These are phyloP conservation scores for Periglandula ipomoeae DNA, from an alignment of 2,329 filamentous ascomycete genomes.

Conservation along the genomic window DNA sequence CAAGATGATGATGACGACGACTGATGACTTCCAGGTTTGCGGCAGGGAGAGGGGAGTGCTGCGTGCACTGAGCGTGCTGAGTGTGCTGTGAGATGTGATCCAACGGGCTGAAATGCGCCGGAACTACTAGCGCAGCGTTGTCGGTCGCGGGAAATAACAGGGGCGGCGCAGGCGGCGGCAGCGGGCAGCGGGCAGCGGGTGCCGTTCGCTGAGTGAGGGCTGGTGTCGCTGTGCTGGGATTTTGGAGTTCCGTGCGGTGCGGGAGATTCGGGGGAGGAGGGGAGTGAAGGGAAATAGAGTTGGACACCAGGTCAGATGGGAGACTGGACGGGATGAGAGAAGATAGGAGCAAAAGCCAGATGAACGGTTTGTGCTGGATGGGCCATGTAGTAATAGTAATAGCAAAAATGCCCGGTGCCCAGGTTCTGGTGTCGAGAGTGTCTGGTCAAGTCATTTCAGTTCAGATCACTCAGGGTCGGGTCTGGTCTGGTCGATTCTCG, in stretches of 20 bases:
- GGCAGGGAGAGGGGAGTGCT: neutral
- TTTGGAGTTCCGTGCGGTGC: too few species aligned
- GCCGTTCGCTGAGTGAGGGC: neutral
- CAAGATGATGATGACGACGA: neutral
- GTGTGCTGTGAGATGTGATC: constrained; percentile 1
- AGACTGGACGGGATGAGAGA: constrained; percentile 10
- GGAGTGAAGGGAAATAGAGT: constrained; percentile 4
- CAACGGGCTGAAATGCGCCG: constrained; percentile 1
- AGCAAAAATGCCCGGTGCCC: too few species aligned
- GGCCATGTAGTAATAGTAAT: too few species aligned
- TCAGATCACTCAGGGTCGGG: too few species aligned
- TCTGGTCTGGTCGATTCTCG: neutral
- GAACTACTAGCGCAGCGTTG: constrained; percentile 9
- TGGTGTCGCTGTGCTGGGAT: too few species aligned
- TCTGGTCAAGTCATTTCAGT: too few species aligned
- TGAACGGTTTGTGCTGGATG: too few species aligned
- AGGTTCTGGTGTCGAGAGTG: too few species aligned
- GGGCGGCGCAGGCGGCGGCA: constrained; percentile 5
- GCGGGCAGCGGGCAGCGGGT: constrained; percentile 9
- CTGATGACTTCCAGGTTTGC: neutral
- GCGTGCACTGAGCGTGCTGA: neutral
- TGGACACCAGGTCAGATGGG: constrained; percentile 3
- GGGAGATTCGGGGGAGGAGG: neutral
- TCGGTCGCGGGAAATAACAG: constrained; percentile 23
- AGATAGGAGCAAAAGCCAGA: constrained; percentile 11